A percentile compares a stretch with the other conserved stretches of the same genome.
Evolutionary conservation across 805 yeast species (phyloP).

Genomic region (Wickerhamiella bombiphila): DNA sequence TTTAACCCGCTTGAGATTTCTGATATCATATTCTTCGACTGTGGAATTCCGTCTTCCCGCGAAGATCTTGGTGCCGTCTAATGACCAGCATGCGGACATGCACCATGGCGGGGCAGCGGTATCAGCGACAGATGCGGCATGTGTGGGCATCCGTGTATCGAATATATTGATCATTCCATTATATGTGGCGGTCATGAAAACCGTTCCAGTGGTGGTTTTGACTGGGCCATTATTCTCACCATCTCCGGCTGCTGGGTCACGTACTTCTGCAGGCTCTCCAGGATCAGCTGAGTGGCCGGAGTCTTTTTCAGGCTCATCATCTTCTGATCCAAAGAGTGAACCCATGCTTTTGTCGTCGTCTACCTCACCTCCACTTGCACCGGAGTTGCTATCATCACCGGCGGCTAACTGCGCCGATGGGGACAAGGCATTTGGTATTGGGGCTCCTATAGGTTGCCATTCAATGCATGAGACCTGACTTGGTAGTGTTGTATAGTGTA

Average conservation of each 20-base stretch:
- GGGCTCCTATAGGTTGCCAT: conserved; percentile 30
- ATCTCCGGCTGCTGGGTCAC: conserved; percentile 13
- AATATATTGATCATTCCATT: conserved; percentile 73
- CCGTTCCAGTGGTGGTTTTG: conserved; percentile 11
- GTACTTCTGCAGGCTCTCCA: conserved; percentile 23
- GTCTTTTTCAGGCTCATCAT: conserved; percentile 24
- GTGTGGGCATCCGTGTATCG: conserved; percentile 49
- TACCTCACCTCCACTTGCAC: conserved; percentile 7
- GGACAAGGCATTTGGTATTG: conserved; percentile 1
- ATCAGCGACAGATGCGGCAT: conserved; percentile 38
- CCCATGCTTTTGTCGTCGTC: conserved; percentile 27
- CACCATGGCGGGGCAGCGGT: conserved; percentile 86
- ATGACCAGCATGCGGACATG: conserved; percentile 69
- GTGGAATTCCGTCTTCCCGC: conserved; percentile 83
- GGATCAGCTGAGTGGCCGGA: neutral
- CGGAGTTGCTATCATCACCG: conserved; percentile 9
- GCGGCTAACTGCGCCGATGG: conserved; percentile 13
- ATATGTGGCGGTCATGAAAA: conserved; percentile 65
- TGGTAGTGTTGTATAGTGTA: conserved; percentile 39
- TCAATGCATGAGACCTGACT: conserved; percentile 73
- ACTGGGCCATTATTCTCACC: conserved; percentile 4
- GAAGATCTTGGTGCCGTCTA: conserved; percentile 60
- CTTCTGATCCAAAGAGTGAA: conserved; percentile 47
- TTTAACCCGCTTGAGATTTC: conserved; percentile 32
- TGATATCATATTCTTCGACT: conserved; percentile 42